Base-by-base conservation (phyloP, 768 basidiomycete genomes). In the Phanerochaete carnosa region DNA sequence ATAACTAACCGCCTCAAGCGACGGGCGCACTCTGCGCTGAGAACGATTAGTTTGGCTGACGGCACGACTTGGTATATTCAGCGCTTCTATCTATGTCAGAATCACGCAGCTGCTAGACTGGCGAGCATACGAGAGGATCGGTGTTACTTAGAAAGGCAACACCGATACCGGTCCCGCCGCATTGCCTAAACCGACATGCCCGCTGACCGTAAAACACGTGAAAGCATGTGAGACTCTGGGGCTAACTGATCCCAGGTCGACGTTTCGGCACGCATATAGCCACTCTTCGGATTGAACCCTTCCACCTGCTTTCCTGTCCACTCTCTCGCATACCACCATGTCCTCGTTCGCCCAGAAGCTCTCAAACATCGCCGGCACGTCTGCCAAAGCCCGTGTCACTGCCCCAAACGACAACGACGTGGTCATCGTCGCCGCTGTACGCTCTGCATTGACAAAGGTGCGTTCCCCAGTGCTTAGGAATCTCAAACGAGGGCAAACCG, bases 361-460 rank as follows among this genome's bases (percentile, higher is more conserved):
- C 47, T 60, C 62, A 30, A 62, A 65, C 63, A 28, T 66, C 30
- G 25, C 65, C 50, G 59, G 59, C 26, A 43, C 59, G 3, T 55
- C 63, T 15, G 66, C 62, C 28, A 68, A 67, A 58, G 55, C 63
- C 25, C 51, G 59, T 7, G 55, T 71, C 60, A 80, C 94, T 50
- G 77, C 83, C 68, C 88, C 91, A 76, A 77, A 83, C 65, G 87
- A 89, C 63, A 81, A 91, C 71, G 94, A 95, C 43, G 89, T 98
- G 15, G 96, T 98, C 64, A 90, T 98, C 71, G 86, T 94, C 68
- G 77, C 86, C 12, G 95, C 95, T 23, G 83, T 93, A 51, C 87
- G 97, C 63, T 94, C 95, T 47, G 92, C 97, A 26, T 81, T 96
- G 61, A 97, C 95, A 30, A 96, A 95, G 83, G 94, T 92, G 33